Evolutionary conservation across 2,329 filamentous ascomycete genomes (phyloP).

Genomic region (Pleomassaria siparia): DNA sequence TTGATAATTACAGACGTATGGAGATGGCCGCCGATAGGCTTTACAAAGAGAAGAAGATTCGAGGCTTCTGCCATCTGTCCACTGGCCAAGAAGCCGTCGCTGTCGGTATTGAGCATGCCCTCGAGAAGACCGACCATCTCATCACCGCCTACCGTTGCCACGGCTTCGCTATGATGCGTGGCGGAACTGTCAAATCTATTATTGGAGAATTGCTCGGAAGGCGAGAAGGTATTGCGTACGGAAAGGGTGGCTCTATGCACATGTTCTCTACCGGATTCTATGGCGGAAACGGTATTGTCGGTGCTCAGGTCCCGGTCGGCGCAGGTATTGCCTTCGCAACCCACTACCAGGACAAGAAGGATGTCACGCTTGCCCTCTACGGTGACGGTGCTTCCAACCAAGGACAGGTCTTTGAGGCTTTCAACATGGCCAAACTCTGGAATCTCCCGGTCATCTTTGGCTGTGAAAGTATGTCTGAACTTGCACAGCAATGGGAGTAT

Average conservation of each 20-base stretch:
- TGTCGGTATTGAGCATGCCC: conserved; percentile 93
- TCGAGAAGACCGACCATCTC: conserved; percentile 86
- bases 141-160: conserved; percentile 99
- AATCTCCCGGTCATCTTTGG: conserved; percentile 93
- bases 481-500: neutral
- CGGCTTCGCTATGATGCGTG: conserved; percentile 96
- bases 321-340: conserved; percentile 96
- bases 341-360: conserved; percentile 87
- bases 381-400: conserved; percentile 99
- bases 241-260: conserved; percentile 99
- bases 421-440: conserved; percentile 99
- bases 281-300: conserved; percentile 98
- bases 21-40: conserved; percentile 98
- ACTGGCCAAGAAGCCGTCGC: conserved; percentile 97
- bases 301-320: conserved; percentile 95
- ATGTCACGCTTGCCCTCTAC: conserved; percentile 86
- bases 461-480: conserved; percentile 80
- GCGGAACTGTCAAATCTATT: conserved; percentile 84
- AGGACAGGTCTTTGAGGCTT: conserved; percentile 98
- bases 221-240: conserved; percentile 94
- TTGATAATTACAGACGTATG: conserved; percentile 72
- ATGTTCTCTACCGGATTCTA: conserved; percentile 99
- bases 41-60: conserved; percentile 99
- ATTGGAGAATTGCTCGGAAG: conserved; percentile 95
- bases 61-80: conserved; percentile 98